These are phyloP conservation scores for Venturiaceae sp. DNA, from an alignment of 2,329 filamentous ascomycete genomes.

Conservation along the genomic window DNA sequence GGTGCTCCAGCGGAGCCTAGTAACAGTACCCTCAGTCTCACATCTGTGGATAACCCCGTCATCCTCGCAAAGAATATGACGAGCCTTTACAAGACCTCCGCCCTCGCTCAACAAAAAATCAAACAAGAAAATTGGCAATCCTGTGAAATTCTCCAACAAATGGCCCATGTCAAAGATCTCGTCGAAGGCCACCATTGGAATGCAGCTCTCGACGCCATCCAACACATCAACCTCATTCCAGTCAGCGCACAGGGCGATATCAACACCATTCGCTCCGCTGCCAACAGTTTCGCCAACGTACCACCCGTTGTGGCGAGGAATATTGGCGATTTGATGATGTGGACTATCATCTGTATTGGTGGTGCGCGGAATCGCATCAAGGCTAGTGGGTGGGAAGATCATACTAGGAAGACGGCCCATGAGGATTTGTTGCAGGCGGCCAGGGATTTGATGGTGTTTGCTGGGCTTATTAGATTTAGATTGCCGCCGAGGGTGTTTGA, in stretches of 20 bases:
- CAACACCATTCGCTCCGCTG: constrained; percentile 66
- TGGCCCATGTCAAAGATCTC: constrained; percentile 50
- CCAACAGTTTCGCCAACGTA: constrained; percentile 70
- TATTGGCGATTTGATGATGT: constrained; percentile 83
- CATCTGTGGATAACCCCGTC: constrained; percentile 57
- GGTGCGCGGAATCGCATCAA: constrained; percentile 64
- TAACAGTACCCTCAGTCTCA: constrained; percentile 54
- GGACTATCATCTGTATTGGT: constrained; percentile 82
- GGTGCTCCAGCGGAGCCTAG: constrained; percentile 19
- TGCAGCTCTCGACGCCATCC: constrained; percentile 60
- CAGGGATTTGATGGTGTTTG: constrained; percentile 87
- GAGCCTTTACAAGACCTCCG: constrained; percentile 50
- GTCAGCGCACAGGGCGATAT: constrained; percentile 67
- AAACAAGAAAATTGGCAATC: constrained; percentile 47
- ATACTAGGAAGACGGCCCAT: constrained; percentile 48
- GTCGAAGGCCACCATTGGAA: constrained; percentile 51
- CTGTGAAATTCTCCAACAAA: constrained; percentile 48
- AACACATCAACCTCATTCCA: constrained; percentile 67
- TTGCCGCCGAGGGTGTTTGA: constrained; percentile 83
- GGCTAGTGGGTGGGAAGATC: constrained; percentile 63
- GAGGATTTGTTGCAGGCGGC: constrained; percentile 69
- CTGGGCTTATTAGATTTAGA: constrained; percentile 83
- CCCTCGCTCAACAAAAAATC: constrained; percentile 52
- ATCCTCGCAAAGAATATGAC: constrained; percentile 54
- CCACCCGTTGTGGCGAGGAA: constrained; percentile 78